Evolutionary conservation across 306 rosid species (phyloP).

Genomic region (Adenanthera pavonina): DNA sequence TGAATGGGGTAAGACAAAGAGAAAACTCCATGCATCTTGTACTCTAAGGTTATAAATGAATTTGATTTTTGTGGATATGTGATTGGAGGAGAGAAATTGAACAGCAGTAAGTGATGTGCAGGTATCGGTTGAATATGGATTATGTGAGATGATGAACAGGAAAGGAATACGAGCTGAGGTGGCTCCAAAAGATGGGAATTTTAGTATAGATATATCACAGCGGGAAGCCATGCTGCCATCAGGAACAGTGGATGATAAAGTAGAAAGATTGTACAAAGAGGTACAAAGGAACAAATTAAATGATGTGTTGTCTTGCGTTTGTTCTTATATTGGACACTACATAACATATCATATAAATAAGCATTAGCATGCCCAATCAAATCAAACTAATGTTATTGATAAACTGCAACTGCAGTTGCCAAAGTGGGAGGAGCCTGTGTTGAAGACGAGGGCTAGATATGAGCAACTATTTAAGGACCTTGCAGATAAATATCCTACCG

Average conservation of each 20-base stretch:
- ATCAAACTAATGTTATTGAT: neutral
- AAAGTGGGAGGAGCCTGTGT: constrained; percentile 65
- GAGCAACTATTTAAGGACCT: constrained; percentile 59
- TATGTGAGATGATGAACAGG: constrained; percentile 76
- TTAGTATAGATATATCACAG: constrained; percentile 63
- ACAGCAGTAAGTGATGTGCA: constrained; percentile 18
- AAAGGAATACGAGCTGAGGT: constrained; percentile 57
- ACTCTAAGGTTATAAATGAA: too few relatives aligned
- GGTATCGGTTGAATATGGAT: constrained; percentile 80
- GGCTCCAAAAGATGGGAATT: constrained; percentile 70
- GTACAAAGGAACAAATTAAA: constrained; percentile 30
- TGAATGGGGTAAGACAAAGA: too few relatives aligned
- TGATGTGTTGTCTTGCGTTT: too few relatives aligned
- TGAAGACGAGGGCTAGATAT: constrained; percentile 58
- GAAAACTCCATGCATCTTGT: too few relatives aligned
- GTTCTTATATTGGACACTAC: too few relatives aligned
- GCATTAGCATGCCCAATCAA: too few relatives aligned
- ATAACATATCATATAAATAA: too few relatives aligned
- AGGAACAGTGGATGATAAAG: constrained; percentile 58
- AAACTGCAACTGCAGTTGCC: constrained; percentile 63
- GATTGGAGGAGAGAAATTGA: too few relatives aligned
- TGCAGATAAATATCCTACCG: constrained; percentile 68
- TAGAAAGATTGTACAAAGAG: constrained; percentile 65
- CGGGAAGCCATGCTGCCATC: constrained; percentile 66
- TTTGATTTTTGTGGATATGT: too few relatives aligned